phyloP scores from a whole-genome alignment of 164 flowering plant species.

The Tetrastigma voinierianum region DNA sequence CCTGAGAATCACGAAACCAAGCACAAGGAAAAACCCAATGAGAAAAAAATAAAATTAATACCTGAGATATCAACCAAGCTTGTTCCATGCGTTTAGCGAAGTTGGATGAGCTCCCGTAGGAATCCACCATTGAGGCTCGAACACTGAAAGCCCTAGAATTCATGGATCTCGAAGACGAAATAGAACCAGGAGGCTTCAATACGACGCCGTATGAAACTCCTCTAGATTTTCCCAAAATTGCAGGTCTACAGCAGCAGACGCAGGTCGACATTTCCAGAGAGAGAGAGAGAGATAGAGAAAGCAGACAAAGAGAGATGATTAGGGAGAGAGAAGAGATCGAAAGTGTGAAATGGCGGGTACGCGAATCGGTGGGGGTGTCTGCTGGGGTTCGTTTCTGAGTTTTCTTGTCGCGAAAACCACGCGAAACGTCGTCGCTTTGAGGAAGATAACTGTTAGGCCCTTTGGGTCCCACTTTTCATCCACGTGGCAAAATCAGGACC shows the following conservation, averaged over 20 bases:
- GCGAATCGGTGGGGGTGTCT: no score
- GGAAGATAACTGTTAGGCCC: neutral
- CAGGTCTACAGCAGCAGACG: slow-evolving; percentile 13
- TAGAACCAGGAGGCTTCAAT: slow-evolving; percentile 4
- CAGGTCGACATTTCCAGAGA: slow-evolving; percentile 18
- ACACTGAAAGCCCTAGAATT: slow-evolving; percentile 24
- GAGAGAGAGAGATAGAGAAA: neutral
- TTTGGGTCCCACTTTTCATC: neutral
- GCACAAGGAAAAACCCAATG: neutral
- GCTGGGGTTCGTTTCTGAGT: neutral
- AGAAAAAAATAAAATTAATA: slow-evolving; percentile 9
- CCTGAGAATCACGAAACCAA: neutral
- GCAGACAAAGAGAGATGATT: neutral
- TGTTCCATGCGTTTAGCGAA: slow-evolving; percentile 70
- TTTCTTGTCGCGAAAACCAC: slow-evolving; percentile 9
- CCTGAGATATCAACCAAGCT: slow-evolving; percentile 83
- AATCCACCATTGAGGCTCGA: slow-evolving; percentile 68
- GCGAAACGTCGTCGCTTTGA: neutral
- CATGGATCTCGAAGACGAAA: neutral
- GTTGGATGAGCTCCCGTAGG: slow-evolving; percentile 62
- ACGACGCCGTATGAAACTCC: no score
- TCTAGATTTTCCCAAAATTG: slow-evolving; percentile 8
- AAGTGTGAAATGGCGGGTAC: no score
- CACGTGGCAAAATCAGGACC: no score
- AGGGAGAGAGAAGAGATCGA: neutral